Evolutionary conservation across 176 grass and related monocot genomes (phyloP), one percentile per base, ranked within the genome.

Genomic region (Zoysia pacifica): DNA sequence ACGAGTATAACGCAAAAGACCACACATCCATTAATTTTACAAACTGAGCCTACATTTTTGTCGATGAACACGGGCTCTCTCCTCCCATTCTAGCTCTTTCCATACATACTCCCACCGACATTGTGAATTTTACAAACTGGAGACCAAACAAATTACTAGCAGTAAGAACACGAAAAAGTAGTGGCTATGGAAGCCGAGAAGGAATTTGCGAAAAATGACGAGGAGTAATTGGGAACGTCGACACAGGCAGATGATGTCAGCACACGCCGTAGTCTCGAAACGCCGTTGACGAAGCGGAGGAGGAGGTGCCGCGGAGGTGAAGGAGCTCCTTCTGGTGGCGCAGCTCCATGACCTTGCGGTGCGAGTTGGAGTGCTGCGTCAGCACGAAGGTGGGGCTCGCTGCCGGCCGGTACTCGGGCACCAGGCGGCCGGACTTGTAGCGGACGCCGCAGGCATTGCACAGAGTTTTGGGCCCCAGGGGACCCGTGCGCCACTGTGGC

Each of bases 331-430:
- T 91, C 69, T 91, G 90, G 13, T 82, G 90, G 18, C 90, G 82
- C 58, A 91, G 86, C 82, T 91, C 90, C 82, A 91, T 88, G 36
- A 91, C 90, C 82, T 91, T 91, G 78, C 90, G 90, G 82, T 91
- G 90, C 20, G 90, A 91, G 75, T 91, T 91, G 61, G 90, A 91
- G 68, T 91, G 90, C 78, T 91, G 90, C 43, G 90, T 91, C 37
- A 91, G 82, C 19, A 91, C 69, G 53, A 88, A 91, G 11, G 90
- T 91, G 4, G 90, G 90, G 82, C 90, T 91, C 0, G 90, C 78
- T 0, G 90, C 90, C 44, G 90, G 90, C 20, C 90, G 56, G 74
- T 91, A 91, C 86, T 91, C 90, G n/a, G 90, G 86, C 73, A 91
- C 76, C 1, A 91, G 89, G n/a, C 89, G 76, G 0, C 89, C 89